These are phyloP conservation scores for Coniochaeta pulveracea DNA, from an alignment of 2,329 filamentous ascomycete species.

Conservation along the genomic window DNA sequence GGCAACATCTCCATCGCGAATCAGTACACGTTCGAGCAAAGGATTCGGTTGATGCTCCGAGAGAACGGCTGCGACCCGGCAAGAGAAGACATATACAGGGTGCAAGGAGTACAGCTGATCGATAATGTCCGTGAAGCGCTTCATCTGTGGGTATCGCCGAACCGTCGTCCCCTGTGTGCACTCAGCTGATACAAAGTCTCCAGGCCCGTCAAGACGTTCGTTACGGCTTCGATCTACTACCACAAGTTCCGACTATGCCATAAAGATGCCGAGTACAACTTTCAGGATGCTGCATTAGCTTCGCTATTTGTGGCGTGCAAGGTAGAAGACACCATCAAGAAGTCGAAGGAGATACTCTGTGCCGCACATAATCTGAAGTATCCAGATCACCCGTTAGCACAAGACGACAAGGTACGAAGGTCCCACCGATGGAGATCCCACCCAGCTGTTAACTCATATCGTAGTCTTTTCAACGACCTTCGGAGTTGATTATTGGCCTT, in stretches of 20 bases:
- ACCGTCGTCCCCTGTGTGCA: neutral
- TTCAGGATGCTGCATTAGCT: constrained; percentile 75
- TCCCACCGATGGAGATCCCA: too few species aligned
- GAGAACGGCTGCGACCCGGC: constrained; percentile 61
- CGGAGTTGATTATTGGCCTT: constrained; percentile 74
- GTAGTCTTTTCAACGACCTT: constrained; percentile 73
- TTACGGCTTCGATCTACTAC: constrained; percentile 85
- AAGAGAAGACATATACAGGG: constrained; percentile 66
- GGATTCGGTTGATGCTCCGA: constrained; percentile 61
- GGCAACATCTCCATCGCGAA: constrained; percentile 37
- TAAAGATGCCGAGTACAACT: constrained; percentile 76
- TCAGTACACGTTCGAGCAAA: constrained; percentile 75
- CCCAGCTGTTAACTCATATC: neutral
- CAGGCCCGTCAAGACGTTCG: constrained; percentile 82
- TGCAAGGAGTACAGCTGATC: constrained; percentile 84
- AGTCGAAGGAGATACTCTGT: constrained; percentile 84
- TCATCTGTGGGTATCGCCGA: constrained; percentile 51
- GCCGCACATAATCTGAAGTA: constrained; percentile 79
- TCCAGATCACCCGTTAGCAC: constrained; percentile 54
- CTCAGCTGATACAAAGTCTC: constrained; percentile 5
- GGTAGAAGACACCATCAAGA: constrained; percentile 95
- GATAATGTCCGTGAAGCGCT: constrained; percentile 71
- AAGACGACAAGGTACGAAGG: constrained; percentile 70
- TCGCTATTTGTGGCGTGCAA: constrained; percentile 91
- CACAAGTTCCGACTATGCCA: constrained; percentile 87